Base-by-base conservation (phyloP, 495 filamentous ascomycete genomes). In the Penicillium salamii region DNA sequence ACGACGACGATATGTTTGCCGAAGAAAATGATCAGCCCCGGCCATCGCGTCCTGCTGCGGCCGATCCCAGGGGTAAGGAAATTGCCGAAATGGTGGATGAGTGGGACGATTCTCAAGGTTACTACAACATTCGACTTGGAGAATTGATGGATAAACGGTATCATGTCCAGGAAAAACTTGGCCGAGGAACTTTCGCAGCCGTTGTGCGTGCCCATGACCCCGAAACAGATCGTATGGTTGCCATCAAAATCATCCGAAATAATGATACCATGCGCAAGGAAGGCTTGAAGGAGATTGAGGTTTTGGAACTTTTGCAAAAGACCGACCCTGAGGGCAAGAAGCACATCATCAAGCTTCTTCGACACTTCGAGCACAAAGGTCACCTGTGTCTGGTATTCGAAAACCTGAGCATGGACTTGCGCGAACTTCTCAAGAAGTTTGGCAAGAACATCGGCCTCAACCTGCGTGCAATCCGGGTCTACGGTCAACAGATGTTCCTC, bases 371-470 rank as follows among this genome's bases (percentile, higher is more conserved):
- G 54, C 90, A 96, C 71, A 97, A 96, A 72, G 84, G 83, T 9
- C 93, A 98, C 70, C 71, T 98, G 43, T 97, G 93, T 68, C 86
- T 98, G 76, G 91, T 91, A 1, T 98, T 97, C 68, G 93, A 98
- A 69, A 92, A 96, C 59, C 78, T 98, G 29, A 82, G 86, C 64
- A 82, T 95, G 70, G 96, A 98, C 63, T 74, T 98, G 20, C 88
- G 93, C 34, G 91, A 96, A 58, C 86, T 97, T n/a, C 69, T 98
- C 49, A 96, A 95, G 71, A 96, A 96, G 59, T 95, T 91, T 65
- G 91, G 91, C n/a, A 86, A 88, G 42, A 90, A 95, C 58, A 82
- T 93, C 13, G 93, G 95, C 43, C 84, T 98, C 63, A 95, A 92
- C 60, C 63, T 97, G 40, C 81, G 79, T 42, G 91, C 90, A 7